Conservation (phyloP, 1,139 yeast genomes). For the Sugiyamaella pinicola region DNA sequence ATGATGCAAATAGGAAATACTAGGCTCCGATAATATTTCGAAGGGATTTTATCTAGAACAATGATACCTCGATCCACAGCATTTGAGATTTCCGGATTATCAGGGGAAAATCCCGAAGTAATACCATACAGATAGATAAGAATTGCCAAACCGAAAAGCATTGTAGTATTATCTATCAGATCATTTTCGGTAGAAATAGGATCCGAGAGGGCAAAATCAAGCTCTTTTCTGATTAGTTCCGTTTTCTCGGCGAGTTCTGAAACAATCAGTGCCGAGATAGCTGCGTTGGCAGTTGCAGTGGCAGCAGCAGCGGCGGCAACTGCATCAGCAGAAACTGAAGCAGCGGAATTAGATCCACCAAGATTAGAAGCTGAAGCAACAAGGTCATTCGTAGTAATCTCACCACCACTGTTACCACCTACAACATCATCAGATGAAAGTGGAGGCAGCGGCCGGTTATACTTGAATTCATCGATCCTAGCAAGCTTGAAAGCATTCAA, state of each 20-base stretch:
- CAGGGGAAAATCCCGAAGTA: conserved; percentile 24
- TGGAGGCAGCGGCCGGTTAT: conserved; percentile 4
- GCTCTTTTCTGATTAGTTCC: conserved; percentile 13
- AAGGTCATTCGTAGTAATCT: background rate
- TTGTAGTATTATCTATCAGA: conserved; percentile 22
- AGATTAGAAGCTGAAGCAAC: background rate
- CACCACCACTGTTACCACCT: background rate
- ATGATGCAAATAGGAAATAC: conserved; percentile 24
- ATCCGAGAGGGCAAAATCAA: conserved; percentile 18
- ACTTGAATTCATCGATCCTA: conserved; percentile 14
- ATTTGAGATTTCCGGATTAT: conserved; percentile 19
- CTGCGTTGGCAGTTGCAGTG: conserved; percentile 10
- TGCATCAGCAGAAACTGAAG: conserved; percentile 3
- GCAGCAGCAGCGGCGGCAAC: conserved; percentile 3
- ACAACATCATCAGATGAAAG: conserved; percentile 1
- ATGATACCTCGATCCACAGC: conserved; percentile 21
- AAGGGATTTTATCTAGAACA: conserved; percentile 21
- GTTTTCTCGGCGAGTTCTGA: conserved; percentile 11
- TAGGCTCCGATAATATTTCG: conserved; percentile 22
- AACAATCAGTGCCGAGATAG: conserved; percentile 10
- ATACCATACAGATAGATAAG: conserved; percentile 23
- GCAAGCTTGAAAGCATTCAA: conserved; percentile 15
- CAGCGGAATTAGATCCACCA: background rate
- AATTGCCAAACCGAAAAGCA: conserved; percentile 23
- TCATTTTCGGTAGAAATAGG: conserved; percentile 13